phyloP scores from a whole-genome alignment of 2,329 filamentous ascomycete genomes.

The Juglanconis oblonga region DNA sequence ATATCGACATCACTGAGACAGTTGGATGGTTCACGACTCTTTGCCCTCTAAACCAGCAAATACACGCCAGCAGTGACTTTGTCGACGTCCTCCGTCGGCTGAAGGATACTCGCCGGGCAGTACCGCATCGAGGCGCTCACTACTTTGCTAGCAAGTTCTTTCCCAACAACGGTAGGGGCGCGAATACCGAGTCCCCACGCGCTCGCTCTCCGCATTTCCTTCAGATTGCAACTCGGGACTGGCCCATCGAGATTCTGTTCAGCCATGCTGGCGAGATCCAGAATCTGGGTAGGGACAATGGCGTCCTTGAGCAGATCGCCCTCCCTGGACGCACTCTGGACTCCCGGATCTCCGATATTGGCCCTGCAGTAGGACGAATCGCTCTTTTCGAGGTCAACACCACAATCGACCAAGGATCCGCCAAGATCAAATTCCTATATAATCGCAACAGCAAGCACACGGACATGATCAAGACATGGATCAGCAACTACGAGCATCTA shows the following conservation, averaged over 20 bases:
- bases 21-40: slow-evolving; percentile 61
- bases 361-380: slow-evolving; percentile 43
- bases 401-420: slow-evolving; percentile 42
- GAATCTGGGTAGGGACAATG: slow-evolving; percentile 44
- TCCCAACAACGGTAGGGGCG: slow-evolving; percentile 26
- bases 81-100: slow-evolving; percentile 49
- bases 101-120: slow-evolving; percentile 48
- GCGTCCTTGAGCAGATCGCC: slow-evolving; percentile 46
- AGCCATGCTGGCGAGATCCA: slow-evolving; percentile 51
- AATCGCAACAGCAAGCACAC: slow-evolving; percentile 39
- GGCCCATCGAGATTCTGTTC: slow-evolving; percentile 58
- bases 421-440: slow-evolving; percentile 45
- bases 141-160: slow-evolving; percentile 34
- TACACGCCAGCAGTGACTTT: slow-evolving; percentile 45
- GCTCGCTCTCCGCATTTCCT: slow-evolving; percentile 10
- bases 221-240: slow-evolving; percentile 30
- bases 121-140: slow-evolving; percentile 27
- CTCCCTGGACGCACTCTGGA: slow-evolving; percentile 36
- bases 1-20: slow-evolving; percentile 52
- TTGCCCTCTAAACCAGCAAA: slow-evolving; percentile 45
- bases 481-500: slow-evolving; percentile 44
- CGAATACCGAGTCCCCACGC: not conserved
- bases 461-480: slow-evolving; percentile 43
- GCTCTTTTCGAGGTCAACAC: slow-evolving; percentile 50
- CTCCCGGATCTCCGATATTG: slow-evolving; percentile 42